phyloP scores from a whole-genome alignment of 73 alveolate species.

The Symbiodinium pilosum region DNA sequence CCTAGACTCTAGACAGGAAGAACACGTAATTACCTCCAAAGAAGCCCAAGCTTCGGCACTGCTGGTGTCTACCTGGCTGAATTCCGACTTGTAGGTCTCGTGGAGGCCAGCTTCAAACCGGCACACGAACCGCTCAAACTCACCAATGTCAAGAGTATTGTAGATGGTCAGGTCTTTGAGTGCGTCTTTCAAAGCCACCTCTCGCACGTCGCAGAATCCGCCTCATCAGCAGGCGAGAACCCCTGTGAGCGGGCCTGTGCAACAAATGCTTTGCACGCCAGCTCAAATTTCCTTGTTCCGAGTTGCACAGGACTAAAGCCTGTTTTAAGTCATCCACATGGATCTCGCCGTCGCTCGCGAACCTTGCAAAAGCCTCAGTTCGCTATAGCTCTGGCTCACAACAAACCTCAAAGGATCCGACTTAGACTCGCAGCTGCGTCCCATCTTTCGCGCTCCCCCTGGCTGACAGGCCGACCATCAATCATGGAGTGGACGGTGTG shows the following conservation, averaged over 20 bases:
- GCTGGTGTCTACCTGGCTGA: conserved; percentile 45
- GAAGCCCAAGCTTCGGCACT: background rate
- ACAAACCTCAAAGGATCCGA: background rate
- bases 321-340: conserved; percentile 51
- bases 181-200: conserved; percentile 30
- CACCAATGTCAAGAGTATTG: conserved; percentile 58
- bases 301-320: conserved; percentile 58
- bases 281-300: background rate
- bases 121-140: conserved; percentile 46
- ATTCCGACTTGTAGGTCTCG: conserved; percentile 57
- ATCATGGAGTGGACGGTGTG: background rate
- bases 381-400: no score
- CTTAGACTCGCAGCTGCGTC: background rate
- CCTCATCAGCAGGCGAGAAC: background rate
- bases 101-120: conserved; percentile 50
- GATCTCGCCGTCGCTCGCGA: conserved; percentile 59
- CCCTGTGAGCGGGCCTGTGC: no score
- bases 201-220: conserved; percentile 67
- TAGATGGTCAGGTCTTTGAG: conserved; percentile 21
- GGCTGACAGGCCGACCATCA: conserved; percentile 86
- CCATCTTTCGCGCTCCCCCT: conserved; percentile 65
- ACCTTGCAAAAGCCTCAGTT: conserved; percentile 50
- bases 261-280: background rate
- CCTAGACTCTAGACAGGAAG: background rate
- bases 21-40: background rate